Percentiles rank a stretch among this genome's conserved stretches.
phyloP scores from a whole-genome alignment of 1,139 yeast genomes.

The Scheffersomyces titani region DNA sequence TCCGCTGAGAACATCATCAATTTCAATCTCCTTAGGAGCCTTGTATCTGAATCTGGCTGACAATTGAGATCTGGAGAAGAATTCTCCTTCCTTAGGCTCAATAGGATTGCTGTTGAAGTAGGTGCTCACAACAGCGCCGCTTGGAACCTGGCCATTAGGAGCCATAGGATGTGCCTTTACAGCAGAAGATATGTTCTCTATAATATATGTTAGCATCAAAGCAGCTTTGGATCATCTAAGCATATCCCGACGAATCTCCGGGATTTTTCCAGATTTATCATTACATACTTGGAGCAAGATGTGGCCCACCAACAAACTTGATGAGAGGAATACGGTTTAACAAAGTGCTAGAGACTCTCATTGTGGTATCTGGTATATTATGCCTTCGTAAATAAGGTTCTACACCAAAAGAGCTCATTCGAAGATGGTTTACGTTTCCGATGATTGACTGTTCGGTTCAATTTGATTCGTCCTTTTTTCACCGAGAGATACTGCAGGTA shows the following conservation, averaged over 20 bases:
- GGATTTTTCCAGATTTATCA: constrained; percentile 28
- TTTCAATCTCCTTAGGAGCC: constrained; percentile 63
- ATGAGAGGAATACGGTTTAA: constrained; percentile 55
- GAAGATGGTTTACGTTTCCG: not conserved
- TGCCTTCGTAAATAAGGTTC: not conserved
- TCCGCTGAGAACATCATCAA: constrained; percentile 72
- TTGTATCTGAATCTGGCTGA: constrained; percentile 72
- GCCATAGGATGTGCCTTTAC: constrained; percentile 51
- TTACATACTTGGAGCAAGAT: constrained; percentile 51
- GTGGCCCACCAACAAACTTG: constrained; percentile 64
- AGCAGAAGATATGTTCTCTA: constrained; percentile 25
- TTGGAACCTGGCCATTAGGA: constrained; percentile 52
- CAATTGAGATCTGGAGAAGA: constrained; percentile 60
- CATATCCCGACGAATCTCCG: not conserved
- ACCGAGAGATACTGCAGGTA: not conserved
- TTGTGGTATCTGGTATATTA: constrained; percentile 10
- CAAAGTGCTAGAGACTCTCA: constrained; percentile 34
- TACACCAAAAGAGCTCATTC: not conserved
- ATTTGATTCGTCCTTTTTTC: constrained; percentile 1
- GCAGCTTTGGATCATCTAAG: not conserved
- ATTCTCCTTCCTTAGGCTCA: constrained; percentile 49
- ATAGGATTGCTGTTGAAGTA: constrained; percentile 34
- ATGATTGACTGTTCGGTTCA: not conserved
- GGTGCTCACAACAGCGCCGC: constrained; percentile 20
- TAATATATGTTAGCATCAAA: constrained; percentile 19